Evolutionary conservation across 306 rosid genomes (phyloP).

Genomic region (Inga oerstediana): DNA sequence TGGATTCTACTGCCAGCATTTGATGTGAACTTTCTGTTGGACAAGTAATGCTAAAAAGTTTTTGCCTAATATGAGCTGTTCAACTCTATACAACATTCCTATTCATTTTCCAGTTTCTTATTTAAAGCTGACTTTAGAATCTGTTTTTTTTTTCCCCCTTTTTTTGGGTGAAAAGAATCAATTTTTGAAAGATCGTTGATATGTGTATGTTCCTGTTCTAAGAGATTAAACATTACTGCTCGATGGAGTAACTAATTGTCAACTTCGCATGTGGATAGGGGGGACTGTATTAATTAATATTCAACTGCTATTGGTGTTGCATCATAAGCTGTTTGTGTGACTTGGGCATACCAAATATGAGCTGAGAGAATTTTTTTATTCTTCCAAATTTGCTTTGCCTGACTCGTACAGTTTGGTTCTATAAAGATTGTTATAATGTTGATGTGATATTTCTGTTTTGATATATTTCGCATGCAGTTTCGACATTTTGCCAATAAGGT

Average conservation of each 20-base stretch:
- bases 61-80: background rate
- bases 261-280: background rate
- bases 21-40: background rate
- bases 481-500: constrained; percentile 96
- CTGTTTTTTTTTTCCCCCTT: no score
- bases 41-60: no score
- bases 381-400: background rate
- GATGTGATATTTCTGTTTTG: constrained; percentile 13
- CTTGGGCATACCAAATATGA: background rate
- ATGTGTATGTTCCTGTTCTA: background rate
- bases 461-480: constrained; percentile 62
- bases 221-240: background rate
- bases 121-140: background rate
- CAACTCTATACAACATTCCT: background rate
- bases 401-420: background rate
- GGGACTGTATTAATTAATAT: background rate
- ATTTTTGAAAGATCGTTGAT: background rate
- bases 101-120: background rate
- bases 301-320: background rate
- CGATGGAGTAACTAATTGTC: background rate
- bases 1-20: background rate
- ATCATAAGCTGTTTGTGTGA: background rate
- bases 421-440: background rate
- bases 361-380: background rate
- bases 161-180: no score